Evolutionary conservation across 176 grass and related monocot species (phyloP), one percentile per base, ranked within the genome.

Genomic region (Oryza longistaminata): DNA sequence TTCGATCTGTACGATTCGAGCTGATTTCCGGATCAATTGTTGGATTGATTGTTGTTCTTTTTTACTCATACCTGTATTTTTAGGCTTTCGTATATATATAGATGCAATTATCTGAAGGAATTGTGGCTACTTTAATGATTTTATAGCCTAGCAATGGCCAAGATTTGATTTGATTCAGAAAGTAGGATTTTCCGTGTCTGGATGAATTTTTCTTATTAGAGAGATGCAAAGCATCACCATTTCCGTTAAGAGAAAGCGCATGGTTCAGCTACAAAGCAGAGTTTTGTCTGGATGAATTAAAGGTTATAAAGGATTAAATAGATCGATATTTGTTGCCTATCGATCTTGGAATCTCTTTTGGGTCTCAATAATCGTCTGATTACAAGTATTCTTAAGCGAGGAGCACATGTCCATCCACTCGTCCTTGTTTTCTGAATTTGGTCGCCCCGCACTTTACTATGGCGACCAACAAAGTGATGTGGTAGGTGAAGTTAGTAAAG

Each of bases 401-500:
- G 13, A 34, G 19, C 21, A 15, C 70, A 26, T 79, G 46, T 22
- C n/a, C n/a, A 66, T 66, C 62, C 43, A 72, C 71, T 86, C 83
- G 66, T 55, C 12, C 7, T 19, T 29, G 24, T 68, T 68, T 76
- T 68, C 13, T 76, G 21, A 2, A 13, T 78, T 73, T 82, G 67
- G 25, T 50, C 71, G 22, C 21, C 16, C 2, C 27, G 3, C 6
- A 11, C 31, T 17, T 71, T 75, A 62, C 26, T 85, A 81, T 70
- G 70, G 71, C n/a, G 42, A n/a, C 65, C 74, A 40, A 70, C 17
- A 52, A 60, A 71, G 77, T 77, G 79, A 42, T 43, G 0, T 17
- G 19, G 31, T 72, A 82, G 71, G 71, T 64, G 78, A 77, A 52
- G 33, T 77, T 77, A 22, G 43, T 31, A 71, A 58, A 42, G n/a